Evolutionary conservation across 148 eudicot species (phyloP), one percentile per base, ranked within the genome.

Genomic region (Rhododendron ferrugineum): DNA sequence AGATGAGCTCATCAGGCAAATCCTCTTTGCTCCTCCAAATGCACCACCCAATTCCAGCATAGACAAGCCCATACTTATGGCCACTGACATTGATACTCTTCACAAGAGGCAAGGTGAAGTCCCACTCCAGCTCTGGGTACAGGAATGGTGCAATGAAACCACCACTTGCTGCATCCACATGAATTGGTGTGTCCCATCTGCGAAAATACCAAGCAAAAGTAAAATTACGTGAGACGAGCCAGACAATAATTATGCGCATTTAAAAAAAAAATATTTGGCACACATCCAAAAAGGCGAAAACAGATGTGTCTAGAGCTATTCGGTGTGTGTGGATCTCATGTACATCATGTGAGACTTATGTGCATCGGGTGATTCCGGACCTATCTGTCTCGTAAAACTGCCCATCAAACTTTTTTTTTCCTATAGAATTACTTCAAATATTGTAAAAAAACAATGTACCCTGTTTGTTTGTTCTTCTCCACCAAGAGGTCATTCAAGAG

Each of bases 141-240:
- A 94, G 2, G 78, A 94, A 94, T 34, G 97, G 97, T 0, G 97
- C 97, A 1, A 94, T 92, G 91, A 94, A 94, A 3, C 97, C 97
- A 32, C 97, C 97, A 85, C 97, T 94, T 13, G 97, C 97, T 6
- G 97, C 97, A 52, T 94, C 97, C 85, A 94, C 97, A 85, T 94
- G 97, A 79, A 94, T 93, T 49, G 97, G 97, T 1, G 97, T 94
- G 72, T 92, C 93, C 97, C 97, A 94, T 81, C 96, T 94, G 42
- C 80, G 81, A 28, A 83, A 8, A 68, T 20, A 78, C 10, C 60
- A 18, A 54, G 22, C 10, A 73, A 10, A 80, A 15, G 68, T 10
- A 62, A 62, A 23, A 62, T 23, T 23, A 7, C 0, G 18, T 4
- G 58, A 54, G 58, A 54, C 58, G 4, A 50, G 13, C 16, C 0